Conservation (phyloP, 352 stramenopile genomes). For the Globisporangium carolinianum region DNA sequence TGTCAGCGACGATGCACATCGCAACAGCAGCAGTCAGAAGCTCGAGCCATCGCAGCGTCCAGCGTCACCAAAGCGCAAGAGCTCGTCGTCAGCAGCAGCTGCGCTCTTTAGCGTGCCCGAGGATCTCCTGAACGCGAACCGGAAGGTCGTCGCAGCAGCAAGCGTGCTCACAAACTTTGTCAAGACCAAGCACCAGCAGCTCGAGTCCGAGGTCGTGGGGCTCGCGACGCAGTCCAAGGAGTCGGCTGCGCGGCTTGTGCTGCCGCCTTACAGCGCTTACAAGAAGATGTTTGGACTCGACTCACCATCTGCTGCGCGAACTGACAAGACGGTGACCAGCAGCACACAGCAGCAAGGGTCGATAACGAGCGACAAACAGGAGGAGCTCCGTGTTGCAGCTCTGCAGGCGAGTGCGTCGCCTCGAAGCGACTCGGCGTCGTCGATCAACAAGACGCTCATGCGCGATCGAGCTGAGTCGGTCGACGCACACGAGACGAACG, state of each 20-base stretch:
- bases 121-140: conserved; percentile 18
- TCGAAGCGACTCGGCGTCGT: conserved; percentile 1
- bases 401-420: neutral
- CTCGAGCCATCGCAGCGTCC: no score
- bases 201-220: conserved; percentile 31
- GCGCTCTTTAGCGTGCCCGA: conserved; percentile 13
- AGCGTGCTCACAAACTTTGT: conserved; percentile 29
- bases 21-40: no score
- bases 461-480: neutral
- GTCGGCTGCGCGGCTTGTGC: conserved; percentile 25
- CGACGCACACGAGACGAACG: neutral
- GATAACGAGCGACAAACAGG: neutral
- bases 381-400: neutral
- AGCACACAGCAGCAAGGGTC: neutral
- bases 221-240: conserved; percentile 30
- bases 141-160: conserved; percentile 23
- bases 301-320: neutral
- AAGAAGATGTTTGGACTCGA: conserved; percentile 26
- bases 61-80: conserved; percentile 2
- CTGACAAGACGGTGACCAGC: no score
- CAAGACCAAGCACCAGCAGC: conserved; percentile 26
- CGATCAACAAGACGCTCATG: conserved; percentile 4
- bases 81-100: neutral
- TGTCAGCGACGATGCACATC: neutral
- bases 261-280: conserved; percentile 25